Evolutionary conservation across 2,329 filamentous ascomycete genomes (phyloP), one percentile per base, ranked within the genome.

Genomic region (Penicillium sp.): DNA sequence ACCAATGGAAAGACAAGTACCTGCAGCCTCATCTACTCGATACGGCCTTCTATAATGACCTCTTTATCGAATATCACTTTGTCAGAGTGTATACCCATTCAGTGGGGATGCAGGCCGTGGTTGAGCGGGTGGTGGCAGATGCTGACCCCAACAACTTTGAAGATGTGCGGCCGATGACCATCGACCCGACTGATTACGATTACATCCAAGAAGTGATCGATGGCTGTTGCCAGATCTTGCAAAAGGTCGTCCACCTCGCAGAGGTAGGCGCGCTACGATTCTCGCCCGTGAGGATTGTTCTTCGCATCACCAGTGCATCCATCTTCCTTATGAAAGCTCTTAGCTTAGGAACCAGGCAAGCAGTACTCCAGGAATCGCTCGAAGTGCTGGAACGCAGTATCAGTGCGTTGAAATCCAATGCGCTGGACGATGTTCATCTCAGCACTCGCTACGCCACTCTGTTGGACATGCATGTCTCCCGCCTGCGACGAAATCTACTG

Each of bases 201-300:
- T 83, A 82, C 55, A 81, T 83, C 12, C 76, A 78, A 61, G 80
- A 82, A 60, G 81, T 83, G 1, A 79, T 82, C 3, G 78, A 82
- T 17, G 78, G 78, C 1, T 80, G 78, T 51, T 78, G 78, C 37
- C 71, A 80, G 46, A 80, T 81, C 23, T 65, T 83, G 3, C 68
- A 78, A 41, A 80, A 77, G 42, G 77, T 79, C 2, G 76, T 71
- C 0, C 72, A 78, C 33, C 70, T 84, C 1, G 75, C 75, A 2
- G 75, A 81, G 21, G 71, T 68, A 2, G 70, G 68, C 7, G 65
- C 68, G 6, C 67, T 84, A n/a, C 73, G 76, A 3, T 83, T 79
- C 55, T 79, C 75, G 0, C 81, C 81, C 0, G 78, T 82, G 2
- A 71, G 80, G 15, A 78, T 82, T 12, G 81, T 81, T 47, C 66